These are phyloP conservation scores for Cyberlindnera nakhonratchasimensis DNA, from an alignment of 805 yeast genomes.

Conservation along the genomic window DNA sequence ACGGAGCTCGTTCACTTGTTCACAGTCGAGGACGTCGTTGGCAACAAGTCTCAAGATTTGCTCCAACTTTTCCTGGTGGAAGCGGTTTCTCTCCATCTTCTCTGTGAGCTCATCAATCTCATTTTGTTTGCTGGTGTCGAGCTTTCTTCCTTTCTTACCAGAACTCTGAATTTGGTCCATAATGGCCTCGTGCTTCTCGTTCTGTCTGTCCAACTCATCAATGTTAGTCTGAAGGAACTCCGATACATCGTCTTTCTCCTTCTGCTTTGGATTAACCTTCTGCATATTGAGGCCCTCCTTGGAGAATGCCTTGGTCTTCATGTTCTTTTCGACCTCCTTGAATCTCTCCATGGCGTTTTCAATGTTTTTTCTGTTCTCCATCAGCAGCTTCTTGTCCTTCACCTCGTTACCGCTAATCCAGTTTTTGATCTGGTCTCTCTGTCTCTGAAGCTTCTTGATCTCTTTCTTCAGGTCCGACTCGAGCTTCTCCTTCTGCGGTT, in stretches of 20 bases:
- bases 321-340: conserved; percentile 88
- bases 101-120: conserved; percentile 62
- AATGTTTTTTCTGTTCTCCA: conserved; percentile 71
- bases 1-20: conserved; percentile 66
- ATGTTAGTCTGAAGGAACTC: conserved; percentile 66
- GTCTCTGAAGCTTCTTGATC: conserved; percentile 89
- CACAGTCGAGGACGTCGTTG: conserved; percentile 76
- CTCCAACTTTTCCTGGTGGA: conserved; percentile 78
- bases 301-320: conserved; percentile 91
- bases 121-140: conserved; percentile 50
- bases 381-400: conserved; percentile 77
- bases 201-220: conserved; percentile 79
- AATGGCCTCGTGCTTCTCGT: conserved; percentile 74
- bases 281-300: conserved; percentile 86
- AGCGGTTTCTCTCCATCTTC: conserved; percentile 66
- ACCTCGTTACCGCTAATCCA: conserved; percentile 92
- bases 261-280: conserved; percentile 72
- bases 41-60: conserved; percentile 71
- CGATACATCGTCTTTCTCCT: conserved; percentile 69
- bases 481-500: conserved; percentile 87
- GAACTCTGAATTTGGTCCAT: conserved; percentile 50
- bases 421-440: conserved; percentile 90
- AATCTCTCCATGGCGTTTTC: conserved; percentile 90
- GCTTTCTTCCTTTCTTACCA: conserved; percentile 47
- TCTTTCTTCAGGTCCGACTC: conserved; percentile 92